Evolutionary conservation across 495 filamentous ascomycete species (phyloP), one percentile per base, ranked within the genome.

Genomic region (Hypoxylon fragiforme): DNA sequence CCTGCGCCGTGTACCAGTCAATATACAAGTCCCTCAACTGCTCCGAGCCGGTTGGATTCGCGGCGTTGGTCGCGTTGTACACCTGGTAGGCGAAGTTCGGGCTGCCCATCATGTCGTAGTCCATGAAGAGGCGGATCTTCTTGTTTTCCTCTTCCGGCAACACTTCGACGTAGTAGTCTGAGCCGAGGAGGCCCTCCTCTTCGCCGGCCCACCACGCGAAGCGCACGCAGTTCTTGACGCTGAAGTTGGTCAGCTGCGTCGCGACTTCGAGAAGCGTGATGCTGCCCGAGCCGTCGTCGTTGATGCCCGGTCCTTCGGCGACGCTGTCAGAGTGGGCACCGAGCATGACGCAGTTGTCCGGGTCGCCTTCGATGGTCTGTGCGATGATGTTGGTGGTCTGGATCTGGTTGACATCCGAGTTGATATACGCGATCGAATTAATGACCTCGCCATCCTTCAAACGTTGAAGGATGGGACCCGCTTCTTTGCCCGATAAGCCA

Each of bases 171-270:
- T 81, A 83, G 65, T 77, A 80, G 57, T 80, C 76, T 1, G 76
- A 79, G 1, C 80, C 81, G 0, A 84, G 70, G n/a, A 81, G 72
- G 1, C 79, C 79, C 59, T 81, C 78, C 60, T 84, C 81, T 51
- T 83, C 80, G 28, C 73, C 79, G 3, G 79, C 70, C 74, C 78
- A 82, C 80, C 80, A 83, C 12, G 73, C 74, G 54, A 83, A 82
- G 21, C 78, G 75, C 24, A 83, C 77, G 54, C 77, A 79, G 64
- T 82, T 82, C 57, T 78, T 78, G 50, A 80, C 72, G 16, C 54
- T 68, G 57, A 77, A 82, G 15, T 72, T 73, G 21, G 70, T 69
- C 44, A 81, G 63, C 45, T 77, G 73, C 3, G 72, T 73, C 7
- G 79, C 77, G 20, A 83, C 70, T 62, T 82, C 80, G 35, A 83